Percentiles rank a stretch among this genome's conserved stretches.
These are phyloP conservation scores for Nannochloropsis granulata DNA, from an alignment of 108 stramenopile species.

Conservation along the genomic window DNA sequence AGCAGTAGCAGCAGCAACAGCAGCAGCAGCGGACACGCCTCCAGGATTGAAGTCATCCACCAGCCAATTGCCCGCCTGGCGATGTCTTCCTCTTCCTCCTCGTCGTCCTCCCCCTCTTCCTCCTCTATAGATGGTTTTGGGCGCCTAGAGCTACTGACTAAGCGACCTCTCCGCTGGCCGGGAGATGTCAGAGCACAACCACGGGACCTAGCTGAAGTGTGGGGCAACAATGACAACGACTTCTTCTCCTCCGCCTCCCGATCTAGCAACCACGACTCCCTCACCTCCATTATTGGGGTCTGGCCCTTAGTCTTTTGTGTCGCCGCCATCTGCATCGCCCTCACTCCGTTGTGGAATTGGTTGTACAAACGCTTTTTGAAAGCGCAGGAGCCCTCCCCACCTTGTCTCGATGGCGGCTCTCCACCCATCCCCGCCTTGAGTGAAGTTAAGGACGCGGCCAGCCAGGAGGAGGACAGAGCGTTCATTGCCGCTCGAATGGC, in stretches of 20 bases:
- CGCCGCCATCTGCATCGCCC: neutral
- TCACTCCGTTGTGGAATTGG: neutral
- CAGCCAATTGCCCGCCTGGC: neutral
- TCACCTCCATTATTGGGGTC: neutral
- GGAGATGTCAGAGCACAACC: neutral
- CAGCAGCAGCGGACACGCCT: neutral
- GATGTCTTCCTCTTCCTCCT: neutral
- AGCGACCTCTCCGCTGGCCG: neutral
- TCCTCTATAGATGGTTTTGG: neutral
- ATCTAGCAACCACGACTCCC: neutral
- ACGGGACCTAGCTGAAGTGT: neutral
- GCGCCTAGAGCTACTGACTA: neutral
- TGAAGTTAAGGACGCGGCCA: neutral
- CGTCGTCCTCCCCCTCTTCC: neutral
- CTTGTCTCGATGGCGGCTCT: neutral
- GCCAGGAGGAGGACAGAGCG: neutral
- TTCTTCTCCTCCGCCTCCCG: neutral
- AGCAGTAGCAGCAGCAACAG: neutral
- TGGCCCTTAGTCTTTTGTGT: neutral
- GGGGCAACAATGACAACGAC: neutral
- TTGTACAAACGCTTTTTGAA: neutral
- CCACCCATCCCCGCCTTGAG: neutral
- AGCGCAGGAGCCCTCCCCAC: neutral
- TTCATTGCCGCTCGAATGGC: neutral
- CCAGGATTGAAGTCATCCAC: neutral